phyloP scores from a whole-genome alignment of 2,329 filamentous ascomycete species.

The Calonectria naviculata region DNA sequence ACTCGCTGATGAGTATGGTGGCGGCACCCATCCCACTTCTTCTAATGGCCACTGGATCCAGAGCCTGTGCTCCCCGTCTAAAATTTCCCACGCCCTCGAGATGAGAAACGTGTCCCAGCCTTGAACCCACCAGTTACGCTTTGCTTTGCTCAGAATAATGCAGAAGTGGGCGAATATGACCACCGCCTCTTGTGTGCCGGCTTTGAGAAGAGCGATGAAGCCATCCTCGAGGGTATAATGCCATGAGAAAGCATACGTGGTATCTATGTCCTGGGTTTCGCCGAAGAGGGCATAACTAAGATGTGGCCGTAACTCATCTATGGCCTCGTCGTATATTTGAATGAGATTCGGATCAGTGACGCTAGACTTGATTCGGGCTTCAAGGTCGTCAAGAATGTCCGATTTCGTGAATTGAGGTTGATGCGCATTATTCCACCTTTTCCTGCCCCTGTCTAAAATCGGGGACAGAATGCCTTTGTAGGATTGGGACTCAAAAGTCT shows the following conservation, averaged over 20 bases:
- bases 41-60: neutral
- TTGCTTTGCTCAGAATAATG: neutral
- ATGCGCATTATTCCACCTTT: neutral
- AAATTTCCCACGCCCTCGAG: neutral
- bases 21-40: neutral
- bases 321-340: neutral
- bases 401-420: neutral
- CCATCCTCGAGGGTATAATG: neutral
- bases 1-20: neutral
- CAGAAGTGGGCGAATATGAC: neutral
- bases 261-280: neutral
- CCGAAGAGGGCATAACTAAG: neutral
- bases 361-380: neutral
- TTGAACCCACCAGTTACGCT: neutral
- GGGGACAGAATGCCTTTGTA: neutral
- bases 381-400: neutral
- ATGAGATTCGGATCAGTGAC: neutral
- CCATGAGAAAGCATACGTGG: neutral
- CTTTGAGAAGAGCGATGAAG: neutral
- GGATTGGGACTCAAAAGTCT: neutral
- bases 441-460: neutral
- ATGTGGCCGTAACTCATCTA: neutral
- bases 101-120: neutral
- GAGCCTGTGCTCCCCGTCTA: neutral
- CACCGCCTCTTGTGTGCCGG: neutral